A percentile compares a stretch with the other conserved stretches of the same genome.
These are phyloP conservation scores for Juglanconis oblonga DNA, from an alignment of 2,329 filamentous ascomycete genomes.

Conservation along the genomic window DNA sequence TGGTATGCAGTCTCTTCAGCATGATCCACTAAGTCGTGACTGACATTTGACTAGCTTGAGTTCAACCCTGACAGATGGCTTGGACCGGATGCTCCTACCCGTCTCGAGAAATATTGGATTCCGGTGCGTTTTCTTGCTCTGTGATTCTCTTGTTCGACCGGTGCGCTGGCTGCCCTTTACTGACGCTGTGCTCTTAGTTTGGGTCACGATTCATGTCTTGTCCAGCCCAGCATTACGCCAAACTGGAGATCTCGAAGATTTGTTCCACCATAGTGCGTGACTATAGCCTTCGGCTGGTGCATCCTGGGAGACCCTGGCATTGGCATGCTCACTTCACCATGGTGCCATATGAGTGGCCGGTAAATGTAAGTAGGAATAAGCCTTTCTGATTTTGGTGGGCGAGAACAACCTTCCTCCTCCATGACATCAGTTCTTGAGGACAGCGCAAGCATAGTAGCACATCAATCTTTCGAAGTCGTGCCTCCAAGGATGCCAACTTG, in stretches of 20 bases:
- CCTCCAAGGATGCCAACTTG: no score
- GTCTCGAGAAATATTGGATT: conserved; percentile 24
- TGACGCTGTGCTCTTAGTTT: conserved; percentile 1
- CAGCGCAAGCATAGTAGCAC: no score
- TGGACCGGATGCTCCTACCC: conserved; percentile 9
- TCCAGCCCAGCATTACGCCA: conserved; percentile 19
- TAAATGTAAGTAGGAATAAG: conserved; percentile 14
- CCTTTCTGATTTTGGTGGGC: background rate
- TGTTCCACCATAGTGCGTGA: conserved; percentile 19
- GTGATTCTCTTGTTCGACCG: conserved; percentile 5
- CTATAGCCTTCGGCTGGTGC: conserved; percentile 18
- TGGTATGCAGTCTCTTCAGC: background rate
- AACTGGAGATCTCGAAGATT: conserved; percentile 20
- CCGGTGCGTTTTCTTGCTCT: background rate
- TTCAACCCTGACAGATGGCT: conserved; percentile 26
- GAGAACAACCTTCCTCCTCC: no score
- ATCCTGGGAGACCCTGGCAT: conserved; percentile 16
- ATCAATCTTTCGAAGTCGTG: no score
- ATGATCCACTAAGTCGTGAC: background rate
- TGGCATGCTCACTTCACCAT: conserved; percentile 20
- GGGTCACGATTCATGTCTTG: conserved; percentile 19
- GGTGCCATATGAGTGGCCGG: conserved; percentile 19
- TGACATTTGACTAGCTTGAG: conserved; percentile 9
- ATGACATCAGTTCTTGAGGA: no score
- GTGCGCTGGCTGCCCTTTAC: no score